phyloP scores from a whole-genome alignment of 305 asterid genomes.

The Ilex paraguariensis region DNA sequence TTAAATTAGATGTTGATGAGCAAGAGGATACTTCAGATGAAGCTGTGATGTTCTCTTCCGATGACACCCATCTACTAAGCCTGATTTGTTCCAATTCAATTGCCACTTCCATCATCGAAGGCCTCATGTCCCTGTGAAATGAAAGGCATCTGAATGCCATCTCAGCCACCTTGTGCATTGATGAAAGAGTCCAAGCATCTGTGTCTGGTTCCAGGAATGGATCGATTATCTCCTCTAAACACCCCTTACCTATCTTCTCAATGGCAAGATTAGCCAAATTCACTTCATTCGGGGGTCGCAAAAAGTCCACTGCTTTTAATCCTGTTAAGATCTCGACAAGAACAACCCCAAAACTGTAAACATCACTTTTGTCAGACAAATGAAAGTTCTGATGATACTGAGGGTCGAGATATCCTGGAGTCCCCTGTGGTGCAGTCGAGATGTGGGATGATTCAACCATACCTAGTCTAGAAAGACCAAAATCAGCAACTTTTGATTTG shows the following conservation, averaged over 20 bases:
- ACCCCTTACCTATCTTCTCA: constrained; percentile 57
- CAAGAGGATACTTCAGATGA: constrained; percentile 15
- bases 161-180: constrained; percentile 55
- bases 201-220: constrained; percentile 25
- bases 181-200: constrained; percentile 35
- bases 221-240: constrained; percentile 51
- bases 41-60: constrained; percentile 19
- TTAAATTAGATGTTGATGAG: too few species aligned
- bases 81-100: constrained; percentile 57
- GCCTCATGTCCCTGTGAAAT: constrained; percentile 68
- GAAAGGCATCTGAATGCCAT: constrained; percentile 73
- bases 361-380: constrained; percentile 63
- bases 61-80: constrained; percentile 38
- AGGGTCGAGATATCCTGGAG: constrained; percentile 71
- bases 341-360: constrained; percentile 67
- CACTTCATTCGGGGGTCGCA: constrained; percentile 42
- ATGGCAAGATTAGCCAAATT: constrained; percentile 53
- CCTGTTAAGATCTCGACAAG: constrained; percentile 61
- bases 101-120: constrained; percentile 74
- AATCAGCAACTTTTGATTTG: constrained; percentile 62
- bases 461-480: constrained; percentile 58
- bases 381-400: constrained; percentile 67
- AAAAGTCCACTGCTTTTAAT: constrained; percentile 52
- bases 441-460: constrained; percentile 46
- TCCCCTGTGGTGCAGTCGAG: constrained; percentile 73